These are phyloP conservation scores for Eremochloa ophiuroides DNA, from an alignment of 176 grass and related monocot genomes.

Conservation along the genomic window DNA sequence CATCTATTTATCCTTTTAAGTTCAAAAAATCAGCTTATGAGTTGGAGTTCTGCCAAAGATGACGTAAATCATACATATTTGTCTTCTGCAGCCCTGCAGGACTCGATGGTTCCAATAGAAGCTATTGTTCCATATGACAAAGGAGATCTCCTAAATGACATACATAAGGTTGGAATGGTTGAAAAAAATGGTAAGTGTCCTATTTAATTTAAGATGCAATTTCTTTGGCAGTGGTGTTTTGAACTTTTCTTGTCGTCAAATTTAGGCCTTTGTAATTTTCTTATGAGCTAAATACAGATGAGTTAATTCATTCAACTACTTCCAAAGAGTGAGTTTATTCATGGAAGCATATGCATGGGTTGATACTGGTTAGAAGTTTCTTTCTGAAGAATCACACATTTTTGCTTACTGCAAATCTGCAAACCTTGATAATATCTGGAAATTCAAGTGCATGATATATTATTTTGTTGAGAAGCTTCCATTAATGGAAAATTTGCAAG, in stretches of 20 bases:
- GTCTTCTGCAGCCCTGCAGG: slow-evolving; percentile 51
- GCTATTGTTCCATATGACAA: slow-evolving; percentile 87
- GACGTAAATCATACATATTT: not conserved
- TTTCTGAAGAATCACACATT: not conserved
- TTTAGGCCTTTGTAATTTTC: too few species aligned
- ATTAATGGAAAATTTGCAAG: not conserved
- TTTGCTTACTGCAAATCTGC: not conserved
- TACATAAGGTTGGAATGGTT: slow-evolving; percentile 93
- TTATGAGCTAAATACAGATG: too few species aligned
- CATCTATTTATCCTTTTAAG: not conserved
- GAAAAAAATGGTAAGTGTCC: slow-evolving; percentile 63
- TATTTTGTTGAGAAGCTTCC: not conserved
- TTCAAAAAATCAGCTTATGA: not conserved
- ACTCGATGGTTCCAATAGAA: slow-evolving; percentile 84
- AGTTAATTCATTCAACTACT: not conserved
- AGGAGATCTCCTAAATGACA: slow-evolving; percentile 84
- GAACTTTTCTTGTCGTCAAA: too few species aligned
- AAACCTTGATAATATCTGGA: not conserved
- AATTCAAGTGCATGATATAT: not conserved
- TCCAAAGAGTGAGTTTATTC: not conserved
- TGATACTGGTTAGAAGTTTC: too few species aligned
- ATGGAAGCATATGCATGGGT: not conserved
- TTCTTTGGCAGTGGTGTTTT: too few species aligned
- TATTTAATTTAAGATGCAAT: not conserved
- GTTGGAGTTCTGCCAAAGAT: not conserved